Base-by-base conservation (phyloP, 2,329 filamentous ascomycete genomes). In the Aspergillus arachidicola region DNA sequence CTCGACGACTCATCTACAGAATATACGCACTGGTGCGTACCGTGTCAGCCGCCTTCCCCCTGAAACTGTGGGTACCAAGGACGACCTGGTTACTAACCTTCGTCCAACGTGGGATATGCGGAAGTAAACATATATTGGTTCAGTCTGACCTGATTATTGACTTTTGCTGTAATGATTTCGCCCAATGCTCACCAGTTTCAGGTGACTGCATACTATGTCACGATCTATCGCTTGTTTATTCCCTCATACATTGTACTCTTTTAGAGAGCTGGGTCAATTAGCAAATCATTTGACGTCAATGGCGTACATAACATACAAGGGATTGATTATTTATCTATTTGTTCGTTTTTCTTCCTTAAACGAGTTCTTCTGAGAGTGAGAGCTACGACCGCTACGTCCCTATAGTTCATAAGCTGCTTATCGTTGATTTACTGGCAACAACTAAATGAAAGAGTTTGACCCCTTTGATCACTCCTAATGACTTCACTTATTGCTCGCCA, bases 21-120 rank as follows among this genome's bases (percentile, higher is more conserved):
- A 92, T 71, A 89, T 97, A 71, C 91, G 93, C 68, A 86, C 82
- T 62, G 94, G 94, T 68, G 93, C 93, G 53, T 94, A 96, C 72
- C 91, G 94, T 66, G 87, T 97, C 68, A 95, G 92, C 75, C 89
- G 91, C 57, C 85, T 97, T 64, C 93, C 94, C 0, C 89, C 88
- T 62, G 92, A 94, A 69, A 86, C 89, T 50, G 92, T 96, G 62
- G 94, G 93, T 68, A 93, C 92, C 4, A 85, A 84, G 72, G 86
- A 90, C 38, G 87, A 92, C 61, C 78, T 94, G 75, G 79, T 81
- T 62, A 79, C 78, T n/a, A 81, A 87, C 67, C 78, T 90, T 74
- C 80, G 80, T 70, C 87, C 87, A 41, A 80, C 79, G 62, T 85
- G 85, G 84, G 81, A 85, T 72, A 79, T 87, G 78, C 68, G 64